Conservation (phyloP, 495 filamentous ascomycete genomes). For the Hypoxylon perforatum region DNA sequence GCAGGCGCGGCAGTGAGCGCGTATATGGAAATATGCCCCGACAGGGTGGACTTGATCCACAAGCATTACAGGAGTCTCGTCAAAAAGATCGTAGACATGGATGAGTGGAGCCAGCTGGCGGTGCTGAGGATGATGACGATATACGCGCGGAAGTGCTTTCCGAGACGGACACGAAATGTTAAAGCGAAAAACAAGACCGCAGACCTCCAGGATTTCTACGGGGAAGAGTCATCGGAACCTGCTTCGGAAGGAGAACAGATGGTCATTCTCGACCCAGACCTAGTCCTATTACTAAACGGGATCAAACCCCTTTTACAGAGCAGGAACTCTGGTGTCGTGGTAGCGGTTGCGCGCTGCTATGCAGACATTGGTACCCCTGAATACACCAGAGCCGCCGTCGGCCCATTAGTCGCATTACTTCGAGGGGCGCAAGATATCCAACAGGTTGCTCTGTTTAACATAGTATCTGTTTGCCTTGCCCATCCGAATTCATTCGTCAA, state of each 20-base stretch:
- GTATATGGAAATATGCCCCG: constrained; percentile 88
- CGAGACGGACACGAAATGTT: constrained; percentile 69
- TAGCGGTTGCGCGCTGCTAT: constrained; percentile 87
- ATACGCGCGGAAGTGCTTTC: constrained; percentile 92
- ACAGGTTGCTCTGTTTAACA: constrained; percentile 89
- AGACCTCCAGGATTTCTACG: constrained; percentile 80
- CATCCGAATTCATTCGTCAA: constrained; percentile 80
- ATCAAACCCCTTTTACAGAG: constrained; percentile 88
- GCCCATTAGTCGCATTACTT: constrained; percentile 85
- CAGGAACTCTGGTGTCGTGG: constrained; percentile 90
- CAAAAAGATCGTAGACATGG: constrained; percentile 96
- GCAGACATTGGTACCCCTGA: constrained; percentile 80
- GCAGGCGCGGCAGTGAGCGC: constrained; percentile 91
- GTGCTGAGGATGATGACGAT: constrained; percentile 81
- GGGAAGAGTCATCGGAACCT: constrained; percentile 58
- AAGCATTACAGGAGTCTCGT: constrained; percentile 85
- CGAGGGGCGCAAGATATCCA: constrained; percentile 87
- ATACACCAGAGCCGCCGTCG: constrained; percentile 76
- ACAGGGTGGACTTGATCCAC: constrained; percentile 87
- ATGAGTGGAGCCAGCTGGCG: constrained; percentile 95
- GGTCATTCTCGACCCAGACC: constrained; percentile 78
- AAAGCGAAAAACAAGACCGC: constrained; percentile 48
- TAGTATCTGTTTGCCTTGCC: constrained; percentile 84
- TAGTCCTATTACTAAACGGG: constrained; percentile 81
- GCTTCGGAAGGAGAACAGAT: constrained; percentile 66